Percentiles rank a stretch among this genome's conserved stretches.
phyloP scores from a whole-genome alignment of 768 basidiomycete genomes.

The Thelephora aurantiotincta region DNA sequence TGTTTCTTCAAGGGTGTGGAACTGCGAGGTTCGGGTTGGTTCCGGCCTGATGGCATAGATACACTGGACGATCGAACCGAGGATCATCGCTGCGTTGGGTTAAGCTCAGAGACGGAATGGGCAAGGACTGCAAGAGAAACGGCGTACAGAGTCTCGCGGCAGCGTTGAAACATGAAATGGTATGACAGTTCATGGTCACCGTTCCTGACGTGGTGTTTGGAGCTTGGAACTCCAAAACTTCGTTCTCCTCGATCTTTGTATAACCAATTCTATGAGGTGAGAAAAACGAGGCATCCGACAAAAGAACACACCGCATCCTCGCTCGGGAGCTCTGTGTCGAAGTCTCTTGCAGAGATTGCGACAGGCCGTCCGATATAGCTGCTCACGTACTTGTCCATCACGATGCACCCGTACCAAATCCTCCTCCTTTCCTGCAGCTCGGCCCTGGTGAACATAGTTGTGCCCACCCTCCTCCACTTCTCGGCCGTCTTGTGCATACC shows the following conservation, averaged over 20 bases:
- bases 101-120: not conserved
- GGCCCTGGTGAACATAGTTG: slow-evolving; percentile 36
- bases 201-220: not conserved
- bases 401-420: slow-evolving; percentile 68
- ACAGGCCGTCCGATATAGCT: slow-evolving; percentile 70
- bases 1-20: slow-evolving; percentile 38
- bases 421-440: slow-evolving; percentile 59
- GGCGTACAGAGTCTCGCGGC: slow-evolving; percentile 56
- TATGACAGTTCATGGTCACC: slow-evolving; percentile 28
- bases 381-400: slow-evolving; percentile 71
- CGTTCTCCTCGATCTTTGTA: slow-evolving; percentile 48
- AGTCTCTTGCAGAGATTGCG: slow-evolving; percentile 62
- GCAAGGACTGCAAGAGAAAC: slow-evolving; percentile 2
- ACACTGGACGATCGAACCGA: slow-evolving; percentile 52
- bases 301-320: slow-evolving; percentile 35
- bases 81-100: slow-evolving; percentile 39
- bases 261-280: not conserved
- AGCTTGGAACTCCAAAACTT: slow-evolving; percentile 29
- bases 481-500: slow-evolving; percentile 76
- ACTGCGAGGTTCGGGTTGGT: slow-evolving; percentile 43
- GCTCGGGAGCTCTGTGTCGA: slow-evolving; percentile 54
- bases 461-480: slow-evolving; percentile 52
- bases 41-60: slow-evolving; percentile 55
- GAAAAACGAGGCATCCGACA: not conserved
- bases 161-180: slow-evolving; percentile 67